Base-by-base conservation (phyloP, 2,329 filamentous ascomycete species). In the Xylariaceae sp. region DNA sequence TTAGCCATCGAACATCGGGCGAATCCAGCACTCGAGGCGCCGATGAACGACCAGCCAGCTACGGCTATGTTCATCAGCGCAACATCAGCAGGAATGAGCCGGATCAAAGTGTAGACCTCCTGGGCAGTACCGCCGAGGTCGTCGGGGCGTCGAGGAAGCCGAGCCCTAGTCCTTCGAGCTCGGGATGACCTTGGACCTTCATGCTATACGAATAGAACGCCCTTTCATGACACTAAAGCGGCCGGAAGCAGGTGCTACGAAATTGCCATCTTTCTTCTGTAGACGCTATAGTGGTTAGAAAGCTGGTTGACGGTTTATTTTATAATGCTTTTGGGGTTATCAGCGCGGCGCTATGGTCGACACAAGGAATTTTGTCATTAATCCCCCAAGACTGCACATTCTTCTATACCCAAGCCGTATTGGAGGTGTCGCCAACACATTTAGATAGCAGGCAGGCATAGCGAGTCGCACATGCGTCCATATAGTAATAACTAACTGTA, bases 51-150 rank as follows among this genome's bases (percentile, higher is more conserved):
- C 69, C 73, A 6, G 70, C 73, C 1, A 78, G 67, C 39, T 70
- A 73, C 38, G 77, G 78, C 14, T 67, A 67, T 38, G 78, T 82
- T 15, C 65, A 71, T 41, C 74, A 78, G 23, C 75, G 78, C 39
- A 75, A 64, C 41, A 71, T 79, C 42, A 75, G 62, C 51, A 68
- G 69, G 18, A 64, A 79, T 14, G 74, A 79, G 36, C 71, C 70
- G 4, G 62, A 63, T 9, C 61, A 65, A 15, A 58, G 63, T 26
- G 57, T 67, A 8, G 67, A 76, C 44, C 61, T 75, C 16, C 55
- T 77, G 2, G 74, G 71, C 14, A 71, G 67, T 45, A 65, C 72
- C 5, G 77, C 76, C 1, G 77, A 81, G 56, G 61, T 81, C 12
- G 67, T 81, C 2, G 66, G 74, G 35, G 69, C 60, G 28, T 43